Percentiles rank a stretch among this genome's conserved stretches.
Evolutionary conservation across 495 filamentous ascomycete genomes (phyloP).

Genomic region (Trichoderma erinaceum): DNA sequence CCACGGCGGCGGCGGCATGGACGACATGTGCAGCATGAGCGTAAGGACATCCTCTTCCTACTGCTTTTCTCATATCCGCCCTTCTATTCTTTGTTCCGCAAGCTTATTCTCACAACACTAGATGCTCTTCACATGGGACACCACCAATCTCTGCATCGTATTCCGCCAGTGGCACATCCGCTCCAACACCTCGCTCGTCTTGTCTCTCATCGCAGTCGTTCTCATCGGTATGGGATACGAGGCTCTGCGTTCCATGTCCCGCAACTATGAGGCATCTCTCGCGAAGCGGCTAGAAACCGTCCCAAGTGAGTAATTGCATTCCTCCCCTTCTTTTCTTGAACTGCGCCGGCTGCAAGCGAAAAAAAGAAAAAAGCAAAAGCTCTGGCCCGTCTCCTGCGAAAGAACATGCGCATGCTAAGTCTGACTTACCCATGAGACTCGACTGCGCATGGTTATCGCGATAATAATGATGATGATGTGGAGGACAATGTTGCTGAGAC

Average conservation of each 20-base stretch:
- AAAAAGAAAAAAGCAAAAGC: not conserved
- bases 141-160: slow-evolving; percentile 86
- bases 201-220: slow-evolving; percentile 76
- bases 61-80: slow-evolving; percentile 10
- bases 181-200: slow-evolving; percentile 61
- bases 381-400: slow-evolving; percentile 5
- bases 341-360: not conserved
- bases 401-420: slow-evolving; percentile 19
- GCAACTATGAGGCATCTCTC: slow-evolving; percentile 66
- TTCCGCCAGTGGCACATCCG: slow-evolving; percentile 86
- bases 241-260: slow-evolving; percentile 65
- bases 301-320: slow-evolving; percentile 47
- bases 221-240: slow-evolving; percentile 86
- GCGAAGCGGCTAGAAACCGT: slow-evolving; percentile 44
- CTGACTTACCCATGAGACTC: not conserved
- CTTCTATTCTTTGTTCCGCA: not conserved
- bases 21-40: slow-evolving; percentile 70
- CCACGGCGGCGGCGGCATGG: slow-evolving; percentile 25
- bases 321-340: slow-evolving; percentile 10
- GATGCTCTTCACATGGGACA: slow-evolving; percentile 98
- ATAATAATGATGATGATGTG: slow-evolving; percentile 34
- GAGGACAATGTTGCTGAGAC: slow-evolving; percentile 51
- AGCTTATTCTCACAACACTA: slow-evolving; percentile 26
- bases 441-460: slow-evolving; percentile 4
- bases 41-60: slow-evolving; percentile 40